Evolutionary conservation across 768 basidiomycete species (phyloP).

Genomic region (Ramaria sp.): DNA sequence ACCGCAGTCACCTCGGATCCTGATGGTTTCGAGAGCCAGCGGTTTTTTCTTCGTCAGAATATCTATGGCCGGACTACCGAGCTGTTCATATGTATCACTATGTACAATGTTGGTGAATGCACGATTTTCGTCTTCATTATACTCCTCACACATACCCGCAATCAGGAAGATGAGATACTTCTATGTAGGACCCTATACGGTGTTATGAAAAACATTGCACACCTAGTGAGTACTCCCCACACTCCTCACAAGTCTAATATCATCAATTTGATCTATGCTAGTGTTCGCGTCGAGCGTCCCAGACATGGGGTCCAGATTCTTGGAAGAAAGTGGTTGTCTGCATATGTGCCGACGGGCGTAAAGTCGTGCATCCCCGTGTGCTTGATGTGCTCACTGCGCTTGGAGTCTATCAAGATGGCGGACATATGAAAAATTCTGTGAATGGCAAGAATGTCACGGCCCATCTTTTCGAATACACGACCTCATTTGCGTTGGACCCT

Average conservation of each 20-base stretch:
- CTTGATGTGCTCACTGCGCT: conserved; percentile 85
- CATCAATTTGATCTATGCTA: neutral
- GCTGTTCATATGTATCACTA: conserved; percentile 88
- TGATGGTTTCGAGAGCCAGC: conserved; percentile 76
- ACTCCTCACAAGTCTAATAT: conserved; percentile 45
- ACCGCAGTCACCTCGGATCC: conserved; percentile 93
- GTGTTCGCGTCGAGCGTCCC: conserved; percentile 78
- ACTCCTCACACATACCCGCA: neutral
- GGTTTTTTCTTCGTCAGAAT: conserved; percentile 80
- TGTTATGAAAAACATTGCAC: conserved; percentile 62
- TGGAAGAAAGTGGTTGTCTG: conserved; percentile 98
- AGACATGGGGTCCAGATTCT: conserved; percentile 91
- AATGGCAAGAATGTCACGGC: conserved; percentile 65
- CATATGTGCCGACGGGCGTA: conserved; percentile 82
- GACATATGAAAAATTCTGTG: conserved; percentile 51
- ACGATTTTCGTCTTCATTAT: neutral
- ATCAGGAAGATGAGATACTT: conserved; percentile 76
- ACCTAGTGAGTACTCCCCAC: conserved; percentile 22
- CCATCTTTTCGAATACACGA: conserved; percentile 80
- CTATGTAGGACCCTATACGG: conserved; percentile 93
- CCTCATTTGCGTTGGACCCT: conserved; percentile 68
- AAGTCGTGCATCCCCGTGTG: conserved; percentile 65
- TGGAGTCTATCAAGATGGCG: conserved; percentile 79
- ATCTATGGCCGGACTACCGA: conserved; percentile 74
- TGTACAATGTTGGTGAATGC: conserved; percentile 74